A percentile compares a stretch with the other conserved stretches of the same genome.
phyloP scores from a whole-genome alignment of 2,329 filamentous ascomycete genomes.

The Ophiostoma ulmi region DNA sequence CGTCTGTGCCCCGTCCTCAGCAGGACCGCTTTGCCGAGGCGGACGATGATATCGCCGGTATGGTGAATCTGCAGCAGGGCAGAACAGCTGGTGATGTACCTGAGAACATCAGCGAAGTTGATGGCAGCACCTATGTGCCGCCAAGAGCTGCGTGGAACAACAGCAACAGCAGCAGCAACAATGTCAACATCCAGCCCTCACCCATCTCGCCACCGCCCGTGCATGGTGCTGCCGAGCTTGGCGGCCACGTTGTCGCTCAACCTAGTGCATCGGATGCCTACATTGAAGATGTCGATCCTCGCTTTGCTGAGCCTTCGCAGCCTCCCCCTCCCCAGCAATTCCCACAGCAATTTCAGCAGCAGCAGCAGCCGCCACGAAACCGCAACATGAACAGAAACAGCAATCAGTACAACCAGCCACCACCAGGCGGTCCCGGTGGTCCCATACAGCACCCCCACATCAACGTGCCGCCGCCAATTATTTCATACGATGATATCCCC shows the following conservation, averaged over 20 bases:
- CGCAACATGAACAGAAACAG: constrained; percentile 25
- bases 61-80: constrained; percentile 65
- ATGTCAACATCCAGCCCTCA: constrained; percentile 31
- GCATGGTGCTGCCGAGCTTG: constrained; percentile 26
- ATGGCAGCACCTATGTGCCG: constrained; percentile 47
- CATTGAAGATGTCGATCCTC: constrained; percentile 90
- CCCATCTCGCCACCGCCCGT: constrained; percentile 9
- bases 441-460: constrained; percentile 21
- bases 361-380: constrained; percentile 1
- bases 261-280: constrained; percentile 45
- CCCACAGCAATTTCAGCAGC: background rate
- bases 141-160: constrained; percentile 52
- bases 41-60: constrained; percentile 67
- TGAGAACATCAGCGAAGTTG: constrained; percentile 33
- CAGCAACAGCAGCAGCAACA: background rate
- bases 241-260: constrained; percentile 6
- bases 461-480: constrained; percentile 25
- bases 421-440: constrained; percentile 19
- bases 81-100: constrained; percentile 24
- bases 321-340: background rate
- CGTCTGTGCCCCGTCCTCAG: constrained; percentile 48
- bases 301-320: constrained; percentile 56
- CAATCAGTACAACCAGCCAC: constrained; percentile 31
- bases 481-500: constrained; percentile 36
- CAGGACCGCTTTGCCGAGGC: constrained; percentile 53